phyloP scores from a whole-genome alignment of 805 yeast genomes.

The Kluyveromyces lactis region DNA sequence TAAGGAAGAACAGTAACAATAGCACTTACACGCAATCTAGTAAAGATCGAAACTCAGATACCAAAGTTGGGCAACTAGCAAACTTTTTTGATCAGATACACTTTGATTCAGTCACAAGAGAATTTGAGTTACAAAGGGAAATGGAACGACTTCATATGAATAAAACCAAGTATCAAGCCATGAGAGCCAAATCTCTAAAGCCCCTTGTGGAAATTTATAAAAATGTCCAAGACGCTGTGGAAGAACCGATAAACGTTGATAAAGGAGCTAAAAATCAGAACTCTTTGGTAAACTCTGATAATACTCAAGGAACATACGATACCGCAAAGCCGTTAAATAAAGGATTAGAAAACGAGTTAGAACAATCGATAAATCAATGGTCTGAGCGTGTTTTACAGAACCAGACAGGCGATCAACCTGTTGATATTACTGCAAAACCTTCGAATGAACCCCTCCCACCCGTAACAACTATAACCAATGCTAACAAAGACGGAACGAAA shows the following conservation, averaged over 20 bases:
- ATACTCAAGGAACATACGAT: neutral
- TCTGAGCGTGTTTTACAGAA: conserved; percentile 17
- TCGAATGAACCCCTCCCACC: conserved; percentile 17
- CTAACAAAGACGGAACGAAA: conserved; percentile 19
- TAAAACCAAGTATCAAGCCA: conserved; percentile 53
- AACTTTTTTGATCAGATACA: conserved; percentile 65
- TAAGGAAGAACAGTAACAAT: conserved; percentile 9
- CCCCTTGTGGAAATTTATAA: conserved; percentile 90
- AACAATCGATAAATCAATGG: conserved; percentile 27
- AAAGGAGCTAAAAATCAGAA: conserved; percentile 7
- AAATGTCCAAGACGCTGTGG: conserved; percentile 82
- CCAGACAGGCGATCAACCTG: conserved; percentile 1
- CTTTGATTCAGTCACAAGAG: conserved; percentile 70
- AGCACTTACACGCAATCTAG: conserved; percentile 10
- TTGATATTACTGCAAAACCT: neutral
- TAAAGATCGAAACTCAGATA: conserved; percentile 18
- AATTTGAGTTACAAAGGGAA: conserved; percentile 83
- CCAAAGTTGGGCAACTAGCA: conserved; percentile 58
- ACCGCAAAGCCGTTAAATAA: conserved; percentile 4
- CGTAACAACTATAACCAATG: conserved; percentile 14
- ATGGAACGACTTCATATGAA: conserved; percentile 58
- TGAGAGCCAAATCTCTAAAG: conserved; percentile 62
- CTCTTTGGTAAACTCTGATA: neutral
- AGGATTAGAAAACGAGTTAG: conserved; percentile 24
- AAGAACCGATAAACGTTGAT: conserved; percentile 37